Conservation (phyloP, 1,284 basidiomycete species). For the Boletus calvinii region DNA sequence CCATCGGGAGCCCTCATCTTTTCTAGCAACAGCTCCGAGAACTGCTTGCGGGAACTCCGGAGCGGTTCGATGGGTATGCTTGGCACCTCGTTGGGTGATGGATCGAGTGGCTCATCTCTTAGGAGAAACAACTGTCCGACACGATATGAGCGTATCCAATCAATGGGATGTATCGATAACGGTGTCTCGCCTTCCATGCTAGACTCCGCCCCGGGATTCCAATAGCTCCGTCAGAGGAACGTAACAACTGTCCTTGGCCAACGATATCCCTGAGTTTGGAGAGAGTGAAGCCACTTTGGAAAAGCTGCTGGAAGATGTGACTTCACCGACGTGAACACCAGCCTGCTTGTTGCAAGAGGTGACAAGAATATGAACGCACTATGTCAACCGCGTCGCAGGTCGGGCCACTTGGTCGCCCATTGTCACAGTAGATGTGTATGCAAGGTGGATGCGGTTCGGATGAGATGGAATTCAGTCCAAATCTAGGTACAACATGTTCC, state of each 20-base stretch:
- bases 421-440: not conserved
- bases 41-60: slow-evolving; percentile 49
- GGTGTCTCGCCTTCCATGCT: slow-evolving; percentile 68
- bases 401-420: slow-evolving; percentile 30
- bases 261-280: slow-evolving; percentile 66
- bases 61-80: slow-evolving; percentile 47
- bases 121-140: slow-evolving; percentile 57
- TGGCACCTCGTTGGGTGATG: slow-evolving; percentile 44
- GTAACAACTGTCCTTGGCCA: slow-evolving; percentile 58
- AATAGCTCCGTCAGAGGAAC: slow-evolving; percentile 37
- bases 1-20: slow-evolving; percentile 78
- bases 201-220: slow-evolving; percentile 67
- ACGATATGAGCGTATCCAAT: slow-evolving; percentile 9
- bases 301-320: slow-evolving; percentile 59
- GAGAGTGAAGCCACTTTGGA: slow-evolving; percentile 52
- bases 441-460: not conserved
- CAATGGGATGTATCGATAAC: slow-evolving; percentile 2
- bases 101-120: slow-evolving; percentile 56
- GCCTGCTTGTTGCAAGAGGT: not conserved
- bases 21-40: slow-evolving; percentile 52
- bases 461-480: not conserved
- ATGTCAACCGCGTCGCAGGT: slow-evolving; percentile 22
- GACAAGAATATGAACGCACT: slow-evolving; percentile 22
- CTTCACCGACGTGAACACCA: slow-evolving; percentile 35
- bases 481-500: not conserved